Evolutionary conservation across 768 basidiomycete species (phyloP).

Genomic region (Guyanaporus albipodus): DNA sequence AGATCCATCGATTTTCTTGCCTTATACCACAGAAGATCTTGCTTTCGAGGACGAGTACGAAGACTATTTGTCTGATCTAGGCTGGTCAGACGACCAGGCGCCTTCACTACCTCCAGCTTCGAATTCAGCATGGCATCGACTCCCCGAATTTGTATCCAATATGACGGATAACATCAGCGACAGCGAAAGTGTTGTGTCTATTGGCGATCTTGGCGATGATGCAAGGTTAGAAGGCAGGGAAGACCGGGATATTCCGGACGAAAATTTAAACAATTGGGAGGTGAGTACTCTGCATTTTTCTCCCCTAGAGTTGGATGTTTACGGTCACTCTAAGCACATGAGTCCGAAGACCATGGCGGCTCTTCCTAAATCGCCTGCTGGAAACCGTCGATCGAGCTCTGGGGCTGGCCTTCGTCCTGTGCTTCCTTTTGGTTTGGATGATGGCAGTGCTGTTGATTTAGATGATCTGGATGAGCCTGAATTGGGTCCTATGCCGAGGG

Average conservation of each 20-base stretch:
- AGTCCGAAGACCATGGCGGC: conserved; percentile 94
- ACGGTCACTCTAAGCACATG: conserved; percentile 63
- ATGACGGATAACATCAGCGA: conserved; percentile 90
- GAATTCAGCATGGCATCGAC: conserved; percentile 73
- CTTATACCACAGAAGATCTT: conserved; percentile 90
- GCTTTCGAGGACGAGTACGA: conserved; percentile 97
- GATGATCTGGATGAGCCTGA: conserved; percentile 72
- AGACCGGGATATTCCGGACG: conserved; percentile 60
- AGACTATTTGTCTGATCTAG: conserved; percentile 88
- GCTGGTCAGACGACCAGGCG: conserved; percentile 60
- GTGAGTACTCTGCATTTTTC: conserved; percentile 42
- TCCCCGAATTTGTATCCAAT: conserved; percentile 75
- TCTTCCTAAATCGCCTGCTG: conserved; percentile 86
- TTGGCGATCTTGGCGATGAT: conserved; percentile 85
- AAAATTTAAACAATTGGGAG: conserved; percentile 96
- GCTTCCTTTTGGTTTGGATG: conserved; percentile 70
- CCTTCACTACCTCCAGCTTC: conserved; percentile 33
- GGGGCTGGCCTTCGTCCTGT: conserved; percentile 84
- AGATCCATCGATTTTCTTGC: conserved; percentile 78
- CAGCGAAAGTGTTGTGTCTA: conserved; percentile 87
- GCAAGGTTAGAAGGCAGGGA: conserved; percentile 62
- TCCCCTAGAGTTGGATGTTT: not conserved
- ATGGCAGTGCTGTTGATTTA: conserved; percentile 65
- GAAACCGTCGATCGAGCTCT: conserved; percentile 76
- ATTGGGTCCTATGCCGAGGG: conserved; percentile 72